phyloP scores from a whole-genome alignment of 768 basidiomycete genomes.

The Mycena olivaceomarginata region DNA sequence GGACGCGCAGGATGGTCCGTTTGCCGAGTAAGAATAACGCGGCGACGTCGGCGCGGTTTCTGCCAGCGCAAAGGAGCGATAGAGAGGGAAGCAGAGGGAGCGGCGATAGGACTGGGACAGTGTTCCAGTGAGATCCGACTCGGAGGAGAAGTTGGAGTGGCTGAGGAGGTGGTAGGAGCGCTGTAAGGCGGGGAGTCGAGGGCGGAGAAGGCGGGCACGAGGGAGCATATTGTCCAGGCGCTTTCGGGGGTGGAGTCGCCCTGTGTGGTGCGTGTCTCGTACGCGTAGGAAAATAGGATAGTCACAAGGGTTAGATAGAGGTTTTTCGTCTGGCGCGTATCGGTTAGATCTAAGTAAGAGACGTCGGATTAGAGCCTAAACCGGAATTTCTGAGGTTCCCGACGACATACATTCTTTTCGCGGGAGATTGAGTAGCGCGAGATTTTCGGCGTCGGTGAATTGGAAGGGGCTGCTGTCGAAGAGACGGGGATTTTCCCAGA shows the following conservation, averaged over 20 bases:
- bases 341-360: conserved; percentile 76
- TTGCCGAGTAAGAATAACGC: conserved; percentile 75
- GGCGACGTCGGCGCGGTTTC: conserved; percentile 80
- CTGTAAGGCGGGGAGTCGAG: conserved; percentile 82
- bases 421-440: conserved; percentile 75
- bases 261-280: conserved; percentile 87
- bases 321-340: conserved; percentile 71
- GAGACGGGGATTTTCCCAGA: conserved; percentile 78
- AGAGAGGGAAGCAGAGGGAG: conserved; percentile 84
- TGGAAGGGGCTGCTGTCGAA: conserved; percentile 58
- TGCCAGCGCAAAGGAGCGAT: conserved; percentile 85
- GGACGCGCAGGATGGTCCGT: conserved; percentile 76
- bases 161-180: conserved; percentile 43
- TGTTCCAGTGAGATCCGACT: conserved; percentile 67
- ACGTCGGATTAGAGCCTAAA: not conserved
- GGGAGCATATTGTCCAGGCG: conserved; percentile 87
- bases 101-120: conserved; percentile 84
- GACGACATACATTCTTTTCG: conserved; percentile 69
- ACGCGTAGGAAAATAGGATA: conserved; percentile 87
- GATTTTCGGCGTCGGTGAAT: conserved; percentile 85
- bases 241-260: conserved; percentile 91
- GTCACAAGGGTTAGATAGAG: conserved; percentile 84
- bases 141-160: conserved; percentile 55
- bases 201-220: conserved; percentile 89
- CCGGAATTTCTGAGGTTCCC: not conserved